phyloP scores from a whole-genome alignment of 495 filamentous ascomycete genomes.

The Xylona heveae region DNA sequence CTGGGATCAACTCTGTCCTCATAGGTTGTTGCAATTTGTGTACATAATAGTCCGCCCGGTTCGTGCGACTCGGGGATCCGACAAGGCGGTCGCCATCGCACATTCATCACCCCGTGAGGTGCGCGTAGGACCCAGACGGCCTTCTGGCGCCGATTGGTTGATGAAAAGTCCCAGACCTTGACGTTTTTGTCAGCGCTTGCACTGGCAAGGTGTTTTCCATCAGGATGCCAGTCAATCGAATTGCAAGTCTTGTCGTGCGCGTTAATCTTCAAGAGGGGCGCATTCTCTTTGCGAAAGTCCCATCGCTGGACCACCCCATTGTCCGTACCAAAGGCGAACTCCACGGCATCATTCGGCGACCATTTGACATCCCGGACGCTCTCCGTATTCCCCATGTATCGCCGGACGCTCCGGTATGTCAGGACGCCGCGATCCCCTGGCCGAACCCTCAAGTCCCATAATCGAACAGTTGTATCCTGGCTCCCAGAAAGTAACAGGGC shows the following conservation, averaged over 20 bases:
- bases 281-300: slow-evolving; percentile 39
- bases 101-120: slow-evolving; percentile 47
- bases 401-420: slow-evolving; percentile 30
- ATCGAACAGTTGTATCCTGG: slow-evolving; percentile 75
- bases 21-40: slow-evolving; percentile 46
- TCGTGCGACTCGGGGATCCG: too few relatives aligned
- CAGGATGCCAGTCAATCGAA: slow-evolving; percentile 86
- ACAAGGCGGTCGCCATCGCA: slow-evolving; percentile 66
- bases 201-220: slow-evolving; percentile 75
- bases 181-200: slow-evolving; percentile 66
- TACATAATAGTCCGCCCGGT: slow-evolving; percentile 31
- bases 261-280: slow-evolving; percentile 48
- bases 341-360: slow-evolving; percentile 63
- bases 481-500: slow-evolving; percentile 69
- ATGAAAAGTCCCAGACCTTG: slow-evolving; percentile 85
- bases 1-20: slow-evolving; percentile 41
- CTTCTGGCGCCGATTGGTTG: slow-evolving; percentile 60
- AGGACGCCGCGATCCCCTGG: slow-evolving; percentile 24
- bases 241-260: slow-evolving; percentile 67
- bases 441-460: slow-evolving; percentile 49
- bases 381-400: slow-evolving; percentile 45
- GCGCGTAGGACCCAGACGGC: slow-evolving; percentile 36
- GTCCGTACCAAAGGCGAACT: slow-evolving; percentile 83
- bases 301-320: slow-evolving; percentile 54
- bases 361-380: slow-evolving; percentile 73